Base-by-base conservation (phyloP, 2,329 filamentous ascomycete genomes). In the Aspergillus neoniger region DNA sequence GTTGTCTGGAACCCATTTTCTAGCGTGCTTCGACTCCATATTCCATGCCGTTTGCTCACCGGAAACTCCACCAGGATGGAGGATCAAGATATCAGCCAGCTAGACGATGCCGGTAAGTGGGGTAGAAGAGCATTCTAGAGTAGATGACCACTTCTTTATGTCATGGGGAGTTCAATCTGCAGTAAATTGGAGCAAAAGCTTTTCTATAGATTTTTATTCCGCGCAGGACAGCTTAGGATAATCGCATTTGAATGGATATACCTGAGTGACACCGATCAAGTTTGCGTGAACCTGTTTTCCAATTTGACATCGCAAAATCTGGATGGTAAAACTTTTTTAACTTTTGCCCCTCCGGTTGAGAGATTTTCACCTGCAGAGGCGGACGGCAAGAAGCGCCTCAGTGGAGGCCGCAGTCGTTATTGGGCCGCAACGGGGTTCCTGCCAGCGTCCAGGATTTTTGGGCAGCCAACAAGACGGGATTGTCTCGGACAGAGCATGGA, bases 11-110 rank as follows among this genome's bases (percentile, higher is more conserved):
- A 36, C 44, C 47, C 49, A 52, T 65, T 65, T 67, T 67, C 64
- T 67, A 67, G 65, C 62, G 65, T 53, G 61, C 63, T 67, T 65
- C 63, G 59, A 63, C 52, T 58, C 53, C 32, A 55, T 55, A 47
- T 65, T 64, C 63, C 21, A 67, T 61, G 63, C 56, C 56, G 56
- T 55, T 58, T 50, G 51, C 41, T 59, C 58, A 57, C 59, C 51
- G 60, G 56, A 38, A 38, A 32, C 47, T 55, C 57, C 57, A 63
- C 63, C 17, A 14, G 51, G 28, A 39, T 39, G 25, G 36, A 38
- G 47, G 57, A 39, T 12, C 36, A 58, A 17, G 36, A 32, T 38
- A 38, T 59, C 50, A 54, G 43, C 32, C 53, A 30, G 53, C 30
- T 50, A 43, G 38, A 43, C 48, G 38, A 57, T 38, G 17, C 51